A percentile compares a stretch with the other conserved stretches of the same genome.
Conservation (phyloP, 345 rosid genomes). For the Eucalyptus marginata region DNA sequence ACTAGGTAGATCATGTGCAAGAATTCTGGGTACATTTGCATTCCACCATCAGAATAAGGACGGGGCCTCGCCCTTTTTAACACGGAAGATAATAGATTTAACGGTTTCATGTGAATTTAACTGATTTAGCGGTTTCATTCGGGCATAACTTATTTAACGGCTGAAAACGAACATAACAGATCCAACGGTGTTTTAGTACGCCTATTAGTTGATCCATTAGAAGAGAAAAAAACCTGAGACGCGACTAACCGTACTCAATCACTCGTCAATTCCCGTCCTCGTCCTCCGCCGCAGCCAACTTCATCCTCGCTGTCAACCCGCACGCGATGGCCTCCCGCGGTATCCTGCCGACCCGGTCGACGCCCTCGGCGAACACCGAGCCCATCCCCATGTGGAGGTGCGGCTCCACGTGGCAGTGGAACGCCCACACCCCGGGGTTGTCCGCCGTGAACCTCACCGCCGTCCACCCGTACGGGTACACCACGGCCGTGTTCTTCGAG, state of each 20-base stretch:
- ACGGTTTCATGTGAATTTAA: not conserved
- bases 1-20: not conserved
- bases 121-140: not conserved
- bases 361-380: conserved; percentile 58
- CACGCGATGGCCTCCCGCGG: conserved; percentile 43
- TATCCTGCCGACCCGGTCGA: conserved; percentile 19
- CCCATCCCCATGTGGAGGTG: conserved; percentile 97
- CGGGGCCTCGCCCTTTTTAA: not conserved
- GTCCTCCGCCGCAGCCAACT: not conserved
- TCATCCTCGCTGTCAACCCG: conserved; percentile 29
- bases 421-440: conserved; percentile 91
- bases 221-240: not conserved
- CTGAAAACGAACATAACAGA: not conserved
- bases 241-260: not conserved
- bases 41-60: not conserved
- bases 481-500: conserved; percentile 44
- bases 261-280: not conserved
- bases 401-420: conserved; percentile 87
- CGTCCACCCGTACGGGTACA: conserved; percentile 89
- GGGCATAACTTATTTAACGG: not conserved
- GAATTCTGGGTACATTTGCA: not conserved
- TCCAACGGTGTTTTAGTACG: not conserved
- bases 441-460: conserved; percentile 67
- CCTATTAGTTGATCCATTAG: too few relatives aligned
- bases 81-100: not conserved